Evolutionary conservation across 352 stramenopile species (phyloP), one percentile per base, ranked within the genome.

Genomic region (Phytophthora citricola): DNA sequence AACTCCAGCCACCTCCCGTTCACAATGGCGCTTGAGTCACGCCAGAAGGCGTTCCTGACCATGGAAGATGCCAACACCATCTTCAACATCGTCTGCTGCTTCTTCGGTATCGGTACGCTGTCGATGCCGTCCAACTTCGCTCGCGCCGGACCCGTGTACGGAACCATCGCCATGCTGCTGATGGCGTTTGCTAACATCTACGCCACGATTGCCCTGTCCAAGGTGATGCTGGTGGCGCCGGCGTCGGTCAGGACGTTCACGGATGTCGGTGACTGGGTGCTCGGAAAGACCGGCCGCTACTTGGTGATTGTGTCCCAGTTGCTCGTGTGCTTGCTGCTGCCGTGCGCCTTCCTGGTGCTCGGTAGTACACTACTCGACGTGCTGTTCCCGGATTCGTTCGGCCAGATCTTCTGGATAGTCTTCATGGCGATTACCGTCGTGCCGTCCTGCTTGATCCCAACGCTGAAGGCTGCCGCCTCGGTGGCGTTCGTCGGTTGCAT

Each of bases 151-250:
- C 80, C 78, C 4, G 46, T 73, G 17, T 75, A 78, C 47, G 81
- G 75, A 15, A 79, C 63, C 0, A 63, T 86, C 51, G 81, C 75
- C 5, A 68, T 88, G 51, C 47, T 83, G 7, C 79, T 91, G 40
- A 91, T 91, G 82, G 82, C 79, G 0, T 83, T 81, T 45, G 78
- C 75, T 24, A 91, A 89, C 57, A 76, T 88, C 58, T 91, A 89
- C 64, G 70, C 82, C 0, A 80, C 77, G 12, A 66, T 91, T 14
- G 53, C 74, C 4, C 54, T 73, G 38, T 75, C 66, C 44, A 79
- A 75, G 22, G 75, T 84, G 46, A 69, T 86, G 45, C 53, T 75
- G 7, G 73, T 66, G 3, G 78, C 78, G 11, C 78, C 78, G 0
- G 12, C 57, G 5, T 76, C 63, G 4, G 71, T 86, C 29, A 74